Percentiles rank a stretch among this genome's conserved stretches.
Evolutionary conservation across 305 asterid genomes (phyloP).

Genomic region (Solanum aculeatissimum): DNA sequence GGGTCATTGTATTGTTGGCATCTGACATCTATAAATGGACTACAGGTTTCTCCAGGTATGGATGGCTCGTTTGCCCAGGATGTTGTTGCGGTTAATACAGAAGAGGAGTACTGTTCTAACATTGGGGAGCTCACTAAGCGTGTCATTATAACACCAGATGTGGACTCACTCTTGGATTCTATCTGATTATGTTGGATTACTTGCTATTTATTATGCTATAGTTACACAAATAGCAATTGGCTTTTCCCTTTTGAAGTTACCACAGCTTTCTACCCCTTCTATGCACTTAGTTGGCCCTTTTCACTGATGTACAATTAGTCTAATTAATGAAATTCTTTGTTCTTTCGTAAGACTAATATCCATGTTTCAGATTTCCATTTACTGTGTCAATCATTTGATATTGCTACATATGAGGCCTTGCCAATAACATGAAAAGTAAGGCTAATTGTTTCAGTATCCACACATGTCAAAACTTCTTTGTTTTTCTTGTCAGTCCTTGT

Average conservation of each 20-base stretch:
- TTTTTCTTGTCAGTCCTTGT: not conserved
- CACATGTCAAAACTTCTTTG: not conserved
- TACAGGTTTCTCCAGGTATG: conserved; percentile 65
- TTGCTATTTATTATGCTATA: not conserved
- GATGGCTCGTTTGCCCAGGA: conserved; percentile 45
- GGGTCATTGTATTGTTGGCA: not conserved
- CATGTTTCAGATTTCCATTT: not conserved
- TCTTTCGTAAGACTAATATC: not conserved
- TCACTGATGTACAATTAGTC: not conserved
- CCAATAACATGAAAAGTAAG: not conserved
- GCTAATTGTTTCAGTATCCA: not conserved
- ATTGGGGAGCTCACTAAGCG: conserved; percentile 56
- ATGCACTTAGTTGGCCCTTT: not conserved
- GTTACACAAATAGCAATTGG: not conserved
- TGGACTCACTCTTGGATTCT: conserved; percentile 39
- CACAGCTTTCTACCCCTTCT: not conserved
- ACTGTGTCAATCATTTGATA: not conserved
- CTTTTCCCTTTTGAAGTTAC: not conserved
- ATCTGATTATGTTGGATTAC: conserved; percentile 15
- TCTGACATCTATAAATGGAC: not conserved
- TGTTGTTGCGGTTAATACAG: conserved; percentile 36
- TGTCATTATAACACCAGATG: conserved; percentile 44
- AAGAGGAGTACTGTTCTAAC: conserved; percentile 35
- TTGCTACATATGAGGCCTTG: not conserved
- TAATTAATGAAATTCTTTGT: not conserved